Evolutionary conservation across 352 stramenopile species (phyloP).

Genomic region (Globisporangium yorkense): DNA sequence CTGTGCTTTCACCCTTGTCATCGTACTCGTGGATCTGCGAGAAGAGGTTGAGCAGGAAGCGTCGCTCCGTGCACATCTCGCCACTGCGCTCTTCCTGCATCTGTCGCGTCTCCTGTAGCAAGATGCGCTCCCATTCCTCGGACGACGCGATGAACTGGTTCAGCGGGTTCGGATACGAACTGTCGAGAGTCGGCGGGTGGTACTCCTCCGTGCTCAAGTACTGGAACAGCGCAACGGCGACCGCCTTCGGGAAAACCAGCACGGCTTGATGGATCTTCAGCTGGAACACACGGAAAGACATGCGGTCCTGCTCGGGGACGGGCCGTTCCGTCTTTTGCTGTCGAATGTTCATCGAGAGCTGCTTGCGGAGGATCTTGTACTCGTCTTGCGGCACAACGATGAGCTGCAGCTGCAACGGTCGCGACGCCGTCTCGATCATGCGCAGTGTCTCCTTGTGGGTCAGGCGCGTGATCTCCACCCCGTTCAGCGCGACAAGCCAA

Average conservation of each 20-base stretch:
- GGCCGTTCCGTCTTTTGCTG: constrained; percentile 77
- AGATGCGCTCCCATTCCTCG: constrained; percentile 40
- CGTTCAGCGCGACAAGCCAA: constrained; percentile 82
- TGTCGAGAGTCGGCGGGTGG: constrained; percentile 44
- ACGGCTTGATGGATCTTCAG: constrained; percentile 81
- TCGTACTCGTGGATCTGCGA: constrained; percentile 82
- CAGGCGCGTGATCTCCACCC: constrained; percentile 60
- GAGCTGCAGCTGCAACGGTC: constrained; percentile 66
- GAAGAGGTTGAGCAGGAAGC: constrained; percentile 81
- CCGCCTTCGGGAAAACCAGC: constrained; percentile 58
- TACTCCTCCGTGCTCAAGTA: constrained; percentile 73
- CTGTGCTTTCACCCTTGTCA: constrained; percentile 82
- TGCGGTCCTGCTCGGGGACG: constrained; percentile 79
- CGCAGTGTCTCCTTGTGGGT: constrained; percentile 85
- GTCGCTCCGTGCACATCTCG: constrained; percentile 73
- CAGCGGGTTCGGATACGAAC: constrained; percentile 43
- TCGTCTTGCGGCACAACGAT: constrained; percentile 65
- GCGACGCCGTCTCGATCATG: constrained; percentile 71
- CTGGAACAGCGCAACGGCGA: constrained; percentile 63
- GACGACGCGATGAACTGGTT: constrained; percentile 40
- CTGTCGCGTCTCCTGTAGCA: constrained; percentile 49
- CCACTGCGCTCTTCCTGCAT: constrained; percentile 59
- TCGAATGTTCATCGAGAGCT: constrained; percentile 82
- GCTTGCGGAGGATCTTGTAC: constrained; percentile 67
- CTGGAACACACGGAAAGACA: constrained; percentile 84